Percentiles rank a stretch among this genome's conserved stretches.
Conservation (phyloP, 2,329 filamentous ascomycete genomes). For the Scedosporium dehoogii region DNA sequence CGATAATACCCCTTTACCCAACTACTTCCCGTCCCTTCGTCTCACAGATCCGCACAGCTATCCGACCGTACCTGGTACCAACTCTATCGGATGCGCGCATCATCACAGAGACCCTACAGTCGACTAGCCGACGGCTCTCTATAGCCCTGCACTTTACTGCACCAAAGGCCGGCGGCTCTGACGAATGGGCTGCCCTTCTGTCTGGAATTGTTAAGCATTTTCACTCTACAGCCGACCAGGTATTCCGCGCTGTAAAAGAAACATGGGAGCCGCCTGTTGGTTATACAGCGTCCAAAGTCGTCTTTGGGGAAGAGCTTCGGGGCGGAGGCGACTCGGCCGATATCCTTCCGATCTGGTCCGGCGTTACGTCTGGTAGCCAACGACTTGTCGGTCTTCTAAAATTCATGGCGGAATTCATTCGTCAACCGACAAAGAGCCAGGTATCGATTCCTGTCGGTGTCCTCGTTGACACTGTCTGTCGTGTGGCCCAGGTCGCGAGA, state of each 20-base stretch:
- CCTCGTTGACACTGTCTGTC: conserved; percentile 58
- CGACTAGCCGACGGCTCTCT: conserved; percentile 53
- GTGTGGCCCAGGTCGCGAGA: conserved; percentile 57
- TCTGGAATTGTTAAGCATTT: conserved; percentile 50
- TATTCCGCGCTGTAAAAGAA: conserved; percentile 72
- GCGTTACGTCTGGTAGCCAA: conserved; percentile 63
- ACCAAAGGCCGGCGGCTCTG: conserved; percentile 64
- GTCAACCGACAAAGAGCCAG: conserved; percentile 51
- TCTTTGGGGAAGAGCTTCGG: conserved; percentile 34
- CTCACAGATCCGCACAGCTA: conserved; percentile 53
- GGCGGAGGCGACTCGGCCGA: conserved; percentile 34
- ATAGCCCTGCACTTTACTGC: conserved; percentile 70
- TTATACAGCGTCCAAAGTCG: conserved; percentile 30
- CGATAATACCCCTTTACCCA: conserved; percentile 69
- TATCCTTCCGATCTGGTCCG: conserved; percentile 60
- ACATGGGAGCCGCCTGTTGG: conserved; percentile 64
- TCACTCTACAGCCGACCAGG: conserved; percentile 63
- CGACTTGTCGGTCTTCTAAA: conserved; percentile 57
- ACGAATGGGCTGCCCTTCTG: conserved; percentile 68
- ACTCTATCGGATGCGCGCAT: conserved; percentile 42
- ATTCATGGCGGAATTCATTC: conserved; percentile 54
- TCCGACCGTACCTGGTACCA: conserved; percentile 52
- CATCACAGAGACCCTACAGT: conserved; percentile 41
- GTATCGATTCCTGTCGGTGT: conserved; percentile 59
- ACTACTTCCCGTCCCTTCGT: conserved; percentile 72